Evolutionary conservation across 2,329 filamentous ascomycete genomes (phyloP).

Genomic region (Tolypocladium tundrense): DNA sequence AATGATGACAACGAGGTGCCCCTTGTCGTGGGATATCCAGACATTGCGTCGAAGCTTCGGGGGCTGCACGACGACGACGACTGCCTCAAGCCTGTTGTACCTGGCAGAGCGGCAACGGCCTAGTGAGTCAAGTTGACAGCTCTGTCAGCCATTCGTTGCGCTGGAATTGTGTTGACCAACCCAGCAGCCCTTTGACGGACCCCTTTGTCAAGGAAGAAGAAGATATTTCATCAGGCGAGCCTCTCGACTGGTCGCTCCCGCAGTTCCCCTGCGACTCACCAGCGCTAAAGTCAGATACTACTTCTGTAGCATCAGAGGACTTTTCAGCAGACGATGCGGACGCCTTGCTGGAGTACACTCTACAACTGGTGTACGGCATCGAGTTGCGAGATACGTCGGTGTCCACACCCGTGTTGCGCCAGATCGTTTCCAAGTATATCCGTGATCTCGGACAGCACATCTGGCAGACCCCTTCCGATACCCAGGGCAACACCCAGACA

Average conservation of each 20-base stretch:
- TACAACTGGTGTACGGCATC: constrained; percentile 27
- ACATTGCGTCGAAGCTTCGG: constrained; percentile 4
- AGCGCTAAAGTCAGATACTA: constrained; percentile 8
- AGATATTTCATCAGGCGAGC: constrained; percentile 3
- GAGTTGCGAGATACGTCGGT: constrained; percentile 23
- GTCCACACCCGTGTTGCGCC: constrained; percentile 15
- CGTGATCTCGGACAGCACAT: constrained; percentile 22
- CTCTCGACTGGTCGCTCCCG: constrained; percentile 6
- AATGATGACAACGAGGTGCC: constrained; percentile 23
- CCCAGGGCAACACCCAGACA: constrained; percentile 15
- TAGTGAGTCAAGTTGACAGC: neutral
- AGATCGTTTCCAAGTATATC: constrained; percentile 21
- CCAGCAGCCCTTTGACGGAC: constrained; percentile 2
- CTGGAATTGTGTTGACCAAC: neutral
- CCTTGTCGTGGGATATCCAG: constrained; percentile 14
- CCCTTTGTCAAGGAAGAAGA: constrained; percentile 6
- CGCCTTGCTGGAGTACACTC: constrained; percentile 21
- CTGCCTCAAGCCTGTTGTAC: neutral
- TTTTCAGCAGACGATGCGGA: constrained; percentile 23
- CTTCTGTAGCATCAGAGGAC: constrained; percentile 17
- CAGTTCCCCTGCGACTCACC: constrained; percentile 1
- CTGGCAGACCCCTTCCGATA: constrained; percentile 18
- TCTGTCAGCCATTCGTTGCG: neutral
- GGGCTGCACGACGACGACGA: neutral
- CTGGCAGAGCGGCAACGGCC: neutral